Evolutionary conservation across 345 rosid species (phyloP), one percentile per base, ranked within the genome.

Genomic region (Bruguiera sexangula): DNA sequence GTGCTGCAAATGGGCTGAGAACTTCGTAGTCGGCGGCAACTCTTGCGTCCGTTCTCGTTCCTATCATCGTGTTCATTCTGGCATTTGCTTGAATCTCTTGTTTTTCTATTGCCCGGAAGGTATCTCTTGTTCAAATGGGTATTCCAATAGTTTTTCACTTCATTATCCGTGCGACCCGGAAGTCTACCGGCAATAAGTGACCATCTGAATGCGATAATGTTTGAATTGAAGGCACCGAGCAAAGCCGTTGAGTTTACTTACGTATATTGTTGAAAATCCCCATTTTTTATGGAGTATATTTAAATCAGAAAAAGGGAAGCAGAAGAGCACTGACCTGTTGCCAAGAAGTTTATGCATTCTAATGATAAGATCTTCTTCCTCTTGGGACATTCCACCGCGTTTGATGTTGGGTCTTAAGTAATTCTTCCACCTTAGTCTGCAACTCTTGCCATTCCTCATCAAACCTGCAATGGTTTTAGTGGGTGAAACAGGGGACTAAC

Each of bases 311-410:
- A 21, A 22, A 3, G 11, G 30, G 18, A 1, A 21, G 16, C 15
- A 9, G 19, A 24, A 27, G 24, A 55, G 18, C 22, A 58, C 67
- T 27, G 29, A 84, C 97, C 97, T 39, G 84, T 91, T 91, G 27
- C 97, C 97, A 8, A 89, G 82, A 70, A 91, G 96, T 78, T 91
- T 91, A 71, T 89, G 97, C 93, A 91, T 89, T 72, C 96, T 87
- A 71, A 91, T 79, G 57, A 91, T 91, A 52, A 91, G 91, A 77
- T 89, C 97, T 76, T 86, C 88, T 79, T 91, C 97, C 73, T 89
- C 88, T 53, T 83, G 65, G 27, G 96, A 86, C 91, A 91, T 91
- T 36, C 78, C 74, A 10, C 97, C 97, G 18, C 89, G 86, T 75
- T 86, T 89, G 21, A 89, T 89, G 73, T 91, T 84, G 43, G 97